These are phyloP conservation scores for Komagataella kurtzmanii DNA, from an alignment of 805 yeast genomes.

Conservation along the genomic window DNA sequence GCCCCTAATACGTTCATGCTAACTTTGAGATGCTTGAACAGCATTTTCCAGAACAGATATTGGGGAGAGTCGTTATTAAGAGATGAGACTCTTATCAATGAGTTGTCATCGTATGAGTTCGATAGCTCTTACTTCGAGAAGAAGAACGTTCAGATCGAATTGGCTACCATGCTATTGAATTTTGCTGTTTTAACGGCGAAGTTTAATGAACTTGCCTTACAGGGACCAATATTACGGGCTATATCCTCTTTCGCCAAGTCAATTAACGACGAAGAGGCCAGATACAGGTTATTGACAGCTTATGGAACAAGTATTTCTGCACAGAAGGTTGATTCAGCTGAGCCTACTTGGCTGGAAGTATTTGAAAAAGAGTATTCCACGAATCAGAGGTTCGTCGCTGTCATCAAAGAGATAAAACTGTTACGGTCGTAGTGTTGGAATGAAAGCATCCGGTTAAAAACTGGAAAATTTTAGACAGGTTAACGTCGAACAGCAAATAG, in stretches of 20 bases:
- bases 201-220: background rate
- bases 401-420: background rate
- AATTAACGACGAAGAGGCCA: constrained; percentile 35
- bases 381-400: background rate
- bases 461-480: background rate
- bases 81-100: constrained; percentile 25
- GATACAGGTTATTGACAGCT: constrained; percentile 49
- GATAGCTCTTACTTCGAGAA: constrained; percentile 11
- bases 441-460: background rate
- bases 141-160: constrained; percentile 22
- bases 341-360: background rate
- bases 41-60: constrained; percentile 28
- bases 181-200: constrained; percentile 18
- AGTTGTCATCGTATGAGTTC: constrained; percentile 17
- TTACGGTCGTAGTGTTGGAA: background rate
- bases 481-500: background rate
- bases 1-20: constrained; percentile 31
- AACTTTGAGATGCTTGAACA: constrained; percentile 42
- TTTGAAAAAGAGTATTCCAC: background rate
- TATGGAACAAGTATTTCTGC: constrained; percentile 33
- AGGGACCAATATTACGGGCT: background rate
- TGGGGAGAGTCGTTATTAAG: constrained; percentile 35
- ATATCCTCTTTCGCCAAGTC: constrained; percentile 5
- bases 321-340: background rate
- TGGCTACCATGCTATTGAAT: constrained; percentile 36